Percentiles rank a stretch among this genome's conserved stretches.
phyloP scores from a whole-genome alignment of 2,329 filamentous ascomycete genomes.

The Penicillium sp. region DNA sequence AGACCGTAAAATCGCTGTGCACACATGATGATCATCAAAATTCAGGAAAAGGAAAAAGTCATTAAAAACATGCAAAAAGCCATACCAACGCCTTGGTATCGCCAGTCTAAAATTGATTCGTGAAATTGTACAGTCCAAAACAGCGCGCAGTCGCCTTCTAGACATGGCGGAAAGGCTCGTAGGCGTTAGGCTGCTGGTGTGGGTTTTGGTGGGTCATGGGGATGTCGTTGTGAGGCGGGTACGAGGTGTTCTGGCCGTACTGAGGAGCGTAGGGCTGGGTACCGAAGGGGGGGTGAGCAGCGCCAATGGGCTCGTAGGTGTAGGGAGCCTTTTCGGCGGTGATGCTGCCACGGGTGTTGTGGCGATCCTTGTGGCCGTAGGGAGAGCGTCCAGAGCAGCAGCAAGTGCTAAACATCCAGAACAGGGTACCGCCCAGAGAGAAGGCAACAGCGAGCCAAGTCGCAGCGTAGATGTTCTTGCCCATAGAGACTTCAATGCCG shows the following conservation, averaged over 20 bases:
- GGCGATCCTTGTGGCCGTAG: conserved; percentile 46
- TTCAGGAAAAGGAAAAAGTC: conserved; percentile 7
- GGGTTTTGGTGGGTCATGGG: conserved; percentile 25
- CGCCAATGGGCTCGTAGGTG: conserved; percentile 59
- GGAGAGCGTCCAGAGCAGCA: conserved; percentile 75
- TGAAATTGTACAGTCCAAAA: conserved; percentile 7
- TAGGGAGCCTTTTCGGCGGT: conserved; percentile 63
- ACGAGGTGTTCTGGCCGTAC: conserved; percentile 25
- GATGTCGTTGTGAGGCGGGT: conserved; percentile 28
- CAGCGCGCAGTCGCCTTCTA: conserved; percentile 11
- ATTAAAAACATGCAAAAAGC: conserved; percentile 13
- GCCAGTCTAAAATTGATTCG: conserved; percentile 23
- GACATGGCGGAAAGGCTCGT: conserved; percentile 42
- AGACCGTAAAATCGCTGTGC: neutral
- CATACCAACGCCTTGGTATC: conserved; percentile 24
- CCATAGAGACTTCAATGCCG: conserved; percentile 67
- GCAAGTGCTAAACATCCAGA: conserved; percentile 92
- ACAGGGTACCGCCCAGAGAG: conserved; percentile 72
- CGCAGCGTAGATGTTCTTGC: conserved; percentile 68
- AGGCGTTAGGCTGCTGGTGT: conserved; percentile 29
- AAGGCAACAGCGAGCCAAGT: conserved; percentile 82
- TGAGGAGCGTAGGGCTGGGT: conserved; percentile 12
- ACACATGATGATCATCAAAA: conserved; percentile 13
- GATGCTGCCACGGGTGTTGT: conserved; percentile 42
- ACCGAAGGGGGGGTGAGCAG: conserved; percentile 24